Evolutionary conservation across 2,329 filamentous ascomycete genomes (phyloP).

Genomic region (Cyphellophora europaea): DNA sequence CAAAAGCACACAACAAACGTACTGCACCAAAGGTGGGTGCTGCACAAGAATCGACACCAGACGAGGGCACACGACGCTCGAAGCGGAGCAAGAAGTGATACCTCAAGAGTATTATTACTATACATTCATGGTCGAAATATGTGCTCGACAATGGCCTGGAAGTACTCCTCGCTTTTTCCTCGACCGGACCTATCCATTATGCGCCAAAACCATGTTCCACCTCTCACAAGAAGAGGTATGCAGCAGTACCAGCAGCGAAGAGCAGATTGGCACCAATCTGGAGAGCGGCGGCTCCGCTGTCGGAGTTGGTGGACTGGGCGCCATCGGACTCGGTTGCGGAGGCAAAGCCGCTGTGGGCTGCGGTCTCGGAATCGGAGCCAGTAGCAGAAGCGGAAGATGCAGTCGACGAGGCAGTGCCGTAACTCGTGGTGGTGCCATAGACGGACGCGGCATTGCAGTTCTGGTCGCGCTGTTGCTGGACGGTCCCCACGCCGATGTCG

Average conservation of each 20-base stretch:
- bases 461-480: constrained; percentile 23
- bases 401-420: constrained; percentile 9
- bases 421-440: constrained; percentile 19
- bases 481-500: constrained; percentile 28
- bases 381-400: constrained; percentile 8
- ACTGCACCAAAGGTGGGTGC: neutral
- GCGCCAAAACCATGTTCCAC: neutral
- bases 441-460: constrained; percentile 36
- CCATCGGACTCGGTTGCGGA: constrained; percentile 10
- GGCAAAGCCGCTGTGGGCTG: constrained; percentile 10
- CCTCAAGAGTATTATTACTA: too few species aligned
- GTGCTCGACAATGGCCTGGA: too few species aligned
- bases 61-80: constrained; percentile 1
- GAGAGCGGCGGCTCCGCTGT: constrained; percentile 9
- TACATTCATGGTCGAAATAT: too few species aligned
- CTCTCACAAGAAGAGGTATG: constrained; percentile 1
- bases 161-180: too few species aligned
- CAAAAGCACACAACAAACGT: too few species aligned
- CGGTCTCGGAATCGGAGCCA: constrained; percentile 3
- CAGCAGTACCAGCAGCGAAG: constrained; percentile 19
- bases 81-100: constrained; percentile 3
- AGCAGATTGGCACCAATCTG: constrained; percentile 19
- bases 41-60: constrained; percentile 1
- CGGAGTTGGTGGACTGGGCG: constrained; percentile 14
- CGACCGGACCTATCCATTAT: neutral